Evolutionary conservation across 257 asterid genomes (phyloP), one percentile per base, ranked within the genome.

Genomic region (Mitragyna speciosa): DNA sequence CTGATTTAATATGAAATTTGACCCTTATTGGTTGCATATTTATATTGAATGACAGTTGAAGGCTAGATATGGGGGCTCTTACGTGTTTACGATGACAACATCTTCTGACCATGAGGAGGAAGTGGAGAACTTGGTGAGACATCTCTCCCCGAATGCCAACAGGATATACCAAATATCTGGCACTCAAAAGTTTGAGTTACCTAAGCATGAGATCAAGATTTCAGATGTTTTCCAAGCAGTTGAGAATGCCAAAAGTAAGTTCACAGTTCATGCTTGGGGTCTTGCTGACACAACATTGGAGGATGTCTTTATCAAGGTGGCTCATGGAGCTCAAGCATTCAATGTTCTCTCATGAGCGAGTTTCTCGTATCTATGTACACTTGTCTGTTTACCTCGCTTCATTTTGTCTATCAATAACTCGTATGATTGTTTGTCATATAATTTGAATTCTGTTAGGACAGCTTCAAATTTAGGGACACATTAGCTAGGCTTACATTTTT

Each of bases 221-320:
- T 89, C 97, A 11, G 92, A 96, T 9, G 98, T 94, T n/a, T 96
- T 96, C 81, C 86, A 87, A 76, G 97, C 97, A 3, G 96, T 96
- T 12, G 97, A 92, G 91, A 85, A 84, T 68, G 97, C 96, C 39
- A 96, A 92, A 89, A 90, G 93, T 77, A 85, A 86, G 75, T 96
- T 93, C 90, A 79, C 92, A 10, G 97, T 95, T 76, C 90, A 95
- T 72, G 99, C 99, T 33, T 93, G 98, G 99, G 99, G 99, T 45
- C 78, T 95, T 68, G 97, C 97, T 0, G 97, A 95, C 79, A 95
- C 99, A 14, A 95, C 98, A 7, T 84, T 95, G 66, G 98, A 95
- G 80, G 99, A 95, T 77, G 99, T 93, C 17, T 95, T 95, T 45
- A 95, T 95, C 68, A 95, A 95, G 90, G 99, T 95, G 78, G 99